Evolutionary conservation across 495 filamentous ascomycete genomes (phyloP).

Genomic region (Xylaria acuta): DNA sequence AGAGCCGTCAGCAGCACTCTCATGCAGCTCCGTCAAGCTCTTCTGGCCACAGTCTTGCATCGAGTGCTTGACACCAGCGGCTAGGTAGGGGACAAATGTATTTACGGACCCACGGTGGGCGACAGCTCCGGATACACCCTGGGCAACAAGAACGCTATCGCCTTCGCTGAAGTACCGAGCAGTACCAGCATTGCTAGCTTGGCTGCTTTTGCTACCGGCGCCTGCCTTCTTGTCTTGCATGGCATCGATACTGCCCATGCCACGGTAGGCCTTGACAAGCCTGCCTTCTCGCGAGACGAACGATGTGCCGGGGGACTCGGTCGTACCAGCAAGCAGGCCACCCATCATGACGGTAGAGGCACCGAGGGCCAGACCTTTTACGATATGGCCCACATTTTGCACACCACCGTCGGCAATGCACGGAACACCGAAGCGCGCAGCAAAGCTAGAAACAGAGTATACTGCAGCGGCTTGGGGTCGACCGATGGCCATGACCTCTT

Average conservation of each 20-base stretch:
- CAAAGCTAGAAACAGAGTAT: slow-evolving; percentile 85
- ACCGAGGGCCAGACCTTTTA: slow-evolving; percentile 94
- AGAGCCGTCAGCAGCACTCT: slow-evolving; percentile 73
- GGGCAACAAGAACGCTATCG: slow-evolving; percentile 89
- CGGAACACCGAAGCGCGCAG: slow-evolving; percentile 91
- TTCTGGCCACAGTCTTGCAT: slow-evolving; percentile 92
- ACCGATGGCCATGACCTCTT: slow-evolving; percentile 99
- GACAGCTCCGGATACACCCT: slow-evolving; percentile 84
- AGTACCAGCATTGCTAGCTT: slow-evolving; percentile 92
- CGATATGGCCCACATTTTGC: slow-evolving; percentile 98
- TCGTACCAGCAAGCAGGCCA: slow-evolving; percentile 93
- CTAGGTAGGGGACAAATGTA: slow-evolving; percentile 95
- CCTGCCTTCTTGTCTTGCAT: slow-evolving; percentile 99
- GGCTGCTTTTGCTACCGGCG: slow-evolving; percentile 66
- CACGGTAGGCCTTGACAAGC: slow-evolving; percentile 98
- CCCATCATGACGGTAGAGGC: slow-evolving; percentile 99
- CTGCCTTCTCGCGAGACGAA: slow-evolving; percentile 94
- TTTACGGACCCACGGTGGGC: slow-evolving; percentile 74
- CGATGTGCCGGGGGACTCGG: slow-evolving; percentile 96
- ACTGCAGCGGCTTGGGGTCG: slow-evolving; percentile 93
- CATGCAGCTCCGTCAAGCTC: slow-evolving; percentile 76
- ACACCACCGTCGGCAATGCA: slow-evolving; percentile 98
- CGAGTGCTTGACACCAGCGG: slow-evolving; percentile 94
- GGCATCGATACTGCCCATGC: slow-evolving; percentile 97
- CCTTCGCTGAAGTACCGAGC: slow-evolving; percentile 99